Percentiles rank a stretch among this genome's conserved stretches.
These are phyloP conservation scores for Cymbopogon flexuosus DNA, from an alignment of 202 grass and related monocot genomes.

Conservation along the genomic window DNA sequence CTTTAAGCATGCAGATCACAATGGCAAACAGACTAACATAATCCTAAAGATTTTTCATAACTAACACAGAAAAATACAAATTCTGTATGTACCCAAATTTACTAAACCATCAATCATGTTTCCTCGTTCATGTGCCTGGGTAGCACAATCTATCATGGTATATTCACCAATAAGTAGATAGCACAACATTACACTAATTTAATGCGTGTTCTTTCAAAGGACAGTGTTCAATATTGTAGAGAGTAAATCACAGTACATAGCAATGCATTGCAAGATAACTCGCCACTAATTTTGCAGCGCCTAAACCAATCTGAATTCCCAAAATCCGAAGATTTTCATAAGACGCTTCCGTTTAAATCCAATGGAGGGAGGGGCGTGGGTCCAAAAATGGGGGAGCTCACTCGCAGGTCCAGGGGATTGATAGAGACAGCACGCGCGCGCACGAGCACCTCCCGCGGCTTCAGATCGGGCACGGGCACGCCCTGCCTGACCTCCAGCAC, in stretches of 20 bases:
- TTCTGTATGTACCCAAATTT: not conserved
- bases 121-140: no score
- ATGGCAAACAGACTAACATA: not conserved
- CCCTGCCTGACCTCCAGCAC: slow-evolving; percentile 71
- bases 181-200: not conserved
- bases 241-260: not conserved
- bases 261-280: not conserved
- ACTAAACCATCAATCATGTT: not conserved
- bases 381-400: slow-evolving; percentile 43
- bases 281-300: not conserved
- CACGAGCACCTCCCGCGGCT: slow-evolving; percentile 75
- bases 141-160: not conserved
- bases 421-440: slow-evolving; percentile 80
- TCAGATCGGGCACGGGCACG: slow-evolving; percentile 74
- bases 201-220: not conserved
- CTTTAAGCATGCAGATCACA: slow-evolving; percentile 23
- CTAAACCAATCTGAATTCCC: not conserved
- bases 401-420: slow-evolving; percentile 85
- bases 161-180: not conserved
- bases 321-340: not conserved
- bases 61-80: slow-evolving; percentile 2
- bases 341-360: not conserved
- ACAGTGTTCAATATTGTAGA: not conserved
- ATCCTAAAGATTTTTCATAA: not conserved
- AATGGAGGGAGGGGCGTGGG: not conserved